Evolutionary conservation across 2,329 filamentous ascomycete genomes (phyloP), one percentile per base, ranked within the genome.

Genomic region (Colletotrichum trifolii): DNA sequence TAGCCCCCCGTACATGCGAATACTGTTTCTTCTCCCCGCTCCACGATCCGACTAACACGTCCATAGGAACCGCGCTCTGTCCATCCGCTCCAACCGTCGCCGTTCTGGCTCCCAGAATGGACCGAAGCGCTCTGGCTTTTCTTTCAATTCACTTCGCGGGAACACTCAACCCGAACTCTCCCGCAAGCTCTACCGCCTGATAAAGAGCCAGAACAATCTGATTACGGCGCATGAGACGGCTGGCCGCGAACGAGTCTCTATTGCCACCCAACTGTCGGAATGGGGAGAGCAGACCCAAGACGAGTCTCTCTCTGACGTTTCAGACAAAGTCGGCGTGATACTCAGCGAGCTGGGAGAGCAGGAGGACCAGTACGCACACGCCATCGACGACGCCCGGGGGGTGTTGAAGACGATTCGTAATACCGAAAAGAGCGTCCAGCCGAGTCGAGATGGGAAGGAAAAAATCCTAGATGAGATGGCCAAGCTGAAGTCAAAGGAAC

Each of bases 231-330:
- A 97, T 80, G 93, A 97, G 81, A 82, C 88, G 7, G 96, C 95
- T 7, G 93, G 90, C 53, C 91, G 91, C 65, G 95, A 97, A 82
- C 92, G 94, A 62, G 81, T 93, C 66, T 88, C 89, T 54, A 94
- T 98, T 73, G 96, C 94, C 13, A 89, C 89, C 10, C 95, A 98
- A 81, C 87, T 99, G 48, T 97, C 93, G 8, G 94, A 98, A 71
- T 99, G 96, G 96, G 96, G 96, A 63, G 94, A 98, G 80, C 87
- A 92, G 66, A 97, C 94, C 2, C 87, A 88, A 57, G 96, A 99
- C 73, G 93, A 97, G 67, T 88, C 89, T 55, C 85, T 98, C 73
- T 93, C 89, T 56, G 96, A 98, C 75, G 87, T 99, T 71, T 94
- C 92, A 64, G 96, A 98, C 85, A 99, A 99, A 85, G 85, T 99